These are phyloP conservation scores for Exserohilum rostratum DNA, from an alignment of 2,329 filamentous ascomycete species.

Conservation along the genomic window DNA sequence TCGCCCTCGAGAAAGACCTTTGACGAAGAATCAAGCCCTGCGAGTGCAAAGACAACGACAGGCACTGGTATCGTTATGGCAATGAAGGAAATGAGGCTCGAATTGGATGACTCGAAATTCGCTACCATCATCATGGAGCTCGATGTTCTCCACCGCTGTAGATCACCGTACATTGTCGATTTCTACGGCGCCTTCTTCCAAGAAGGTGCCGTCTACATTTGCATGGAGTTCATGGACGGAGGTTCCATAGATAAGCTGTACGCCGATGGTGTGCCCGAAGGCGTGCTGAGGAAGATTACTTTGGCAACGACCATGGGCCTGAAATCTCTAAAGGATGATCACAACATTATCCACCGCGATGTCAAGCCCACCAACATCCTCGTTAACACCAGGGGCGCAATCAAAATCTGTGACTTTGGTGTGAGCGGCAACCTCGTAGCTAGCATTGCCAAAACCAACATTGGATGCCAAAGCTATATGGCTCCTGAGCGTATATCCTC, in stretches of 20 bases:
- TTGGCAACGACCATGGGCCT: constrained; percentile 88
- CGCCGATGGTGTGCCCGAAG: constrained; percentile 85
- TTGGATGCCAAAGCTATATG: constrained; percentile 99
- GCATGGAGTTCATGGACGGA: constrained; percentile 99
- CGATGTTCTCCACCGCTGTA: constrained; percentile 91
- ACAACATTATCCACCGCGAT: constrained; percentile 98
- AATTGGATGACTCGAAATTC: constrained; percentile 96
- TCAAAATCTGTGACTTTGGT: constrained; percentile 99
- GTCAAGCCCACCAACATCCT: constrained; percentile 99
- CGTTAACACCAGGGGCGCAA: constrained; percentile 83
- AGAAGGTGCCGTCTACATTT: constrained; percentile 98
- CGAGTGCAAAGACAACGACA: constrained; percentile 44
- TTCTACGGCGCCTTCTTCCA: constrained; percentile 99
- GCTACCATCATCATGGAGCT: constrained; percentile 97
- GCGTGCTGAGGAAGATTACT: constrained; percentile 86
- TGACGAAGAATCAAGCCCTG: constrained; percentile 47
- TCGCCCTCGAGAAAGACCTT: constrained; percentile 43
- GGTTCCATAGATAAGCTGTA: constrained; percentile 98
- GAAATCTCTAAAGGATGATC: constrained; percentile 92
- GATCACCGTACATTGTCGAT: constrained; percentile 96
- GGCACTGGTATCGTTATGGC: constrained; percentile 87
- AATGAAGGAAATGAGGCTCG: constrained; percentile 97
- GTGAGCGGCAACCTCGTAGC: constrained; percentile 96
- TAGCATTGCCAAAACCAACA: constrained; percentile 98
- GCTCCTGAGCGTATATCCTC: constrained; percentile 93